Evolutionary conservation across 129 eudicot species (phyloP), one percentile per base, ranked within the genome.

Genomic region (Tagetes erecta): DNA sequence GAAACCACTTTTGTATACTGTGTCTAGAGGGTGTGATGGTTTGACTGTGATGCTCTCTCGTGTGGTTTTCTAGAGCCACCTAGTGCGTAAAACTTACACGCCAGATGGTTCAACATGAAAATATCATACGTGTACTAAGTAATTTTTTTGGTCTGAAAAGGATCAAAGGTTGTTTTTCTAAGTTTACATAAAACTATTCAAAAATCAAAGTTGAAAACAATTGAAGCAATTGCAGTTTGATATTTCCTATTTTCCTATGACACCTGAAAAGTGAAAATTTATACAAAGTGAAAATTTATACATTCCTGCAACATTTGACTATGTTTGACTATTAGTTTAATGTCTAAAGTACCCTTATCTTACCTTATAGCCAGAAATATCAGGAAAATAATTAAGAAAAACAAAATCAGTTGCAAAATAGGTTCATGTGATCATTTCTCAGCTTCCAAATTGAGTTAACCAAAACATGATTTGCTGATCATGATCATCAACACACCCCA

Each of bases 1-100:
- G 52, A 11, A 74, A 35, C 70, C 50, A 14, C 50, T 62, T 74
- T 36, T 45, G 71, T 71, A 45, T 51, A 20, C 71, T 35, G 64
- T 12, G 36, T 40, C 64, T 35, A 36, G 40, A 62, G 35, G 78
- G 63, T 9, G 41, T 50, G 30, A 71, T 39, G 31, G 62, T 39
- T 74, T n/a, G 50, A 33, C 62, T 6, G 39, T 74, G 62, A 36
- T 46, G 2, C 35, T 47, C 50, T 35, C 52, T 56, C 39, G 30
- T 62, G 78, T 62, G 49, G 59, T 36, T 60, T 74, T 49, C 6
- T 12, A 40, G 6, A 35, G 30, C 35, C 51, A 47, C 9, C 14
- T 57, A n/a, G 40, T 33, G 64, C 31, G 64, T 58, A 31, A 58
- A 58, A 31, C 64, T 58, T 58, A 31, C n/a, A 31, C 38, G 33